Base-by-base conservation (phyloP, 2,329 filamentous ascomycete species). In the Cadophora sp. region DNA sequence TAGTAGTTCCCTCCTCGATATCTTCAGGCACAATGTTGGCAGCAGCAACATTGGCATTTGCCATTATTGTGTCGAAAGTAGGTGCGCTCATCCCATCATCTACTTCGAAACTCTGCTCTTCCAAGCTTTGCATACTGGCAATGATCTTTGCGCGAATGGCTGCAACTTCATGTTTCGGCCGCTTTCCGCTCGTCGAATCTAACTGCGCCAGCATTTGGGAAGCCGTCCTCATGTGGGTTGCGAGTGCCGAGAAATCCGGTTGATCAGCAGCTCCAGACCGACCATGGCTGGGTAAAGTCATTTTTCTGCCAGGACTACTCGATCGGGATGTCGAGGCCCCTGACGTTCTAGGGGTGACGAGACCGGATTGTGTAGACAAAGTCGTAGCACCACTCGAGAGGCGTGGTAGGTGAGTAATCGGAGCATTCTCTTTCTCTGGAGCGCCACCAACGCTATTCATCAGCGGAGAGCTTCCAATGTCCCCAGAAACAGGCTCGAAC, bases 181-280 rank as follows among this genome's bases (percentile, higher is more conserved):
- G 85, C 79, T 95, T 96, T 31, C 92, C 91, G 71, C 91, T 91
- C 26, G 91, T 95, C 1, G 91, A 87, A 68, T 96, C 92, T 11
- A 96, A 84, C 75, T 96, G 92, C 16, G 92, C 91, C 53, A 96
- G 83, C 92, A 96, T 96, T 78, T 94, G 92, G 16, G 92, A 93
- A 4, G 92, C 92, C 4, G 92, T 94, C 24, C 92, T 88, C 92
- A 96, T 96, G 78, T 96, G 92, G 14, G 92, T 94, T 14, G 92
- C 93, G 37, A 96, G 81, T 2, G 92, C 92, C 12, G 91, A 93
- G 73, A 95, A 92, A 76, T 96, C 92, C 1, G 91, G 90, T 76
- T 93, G 91, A 68, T 94, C 91, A 12, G 86, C 81, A 29, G 83
- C 83, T 71, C 85, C 86, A 24, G 80, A 79, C 70, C 80, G 79